Conservation (phyloP, 805 yeast genomes). For the Naumovozyma dairenensis region DNA sequence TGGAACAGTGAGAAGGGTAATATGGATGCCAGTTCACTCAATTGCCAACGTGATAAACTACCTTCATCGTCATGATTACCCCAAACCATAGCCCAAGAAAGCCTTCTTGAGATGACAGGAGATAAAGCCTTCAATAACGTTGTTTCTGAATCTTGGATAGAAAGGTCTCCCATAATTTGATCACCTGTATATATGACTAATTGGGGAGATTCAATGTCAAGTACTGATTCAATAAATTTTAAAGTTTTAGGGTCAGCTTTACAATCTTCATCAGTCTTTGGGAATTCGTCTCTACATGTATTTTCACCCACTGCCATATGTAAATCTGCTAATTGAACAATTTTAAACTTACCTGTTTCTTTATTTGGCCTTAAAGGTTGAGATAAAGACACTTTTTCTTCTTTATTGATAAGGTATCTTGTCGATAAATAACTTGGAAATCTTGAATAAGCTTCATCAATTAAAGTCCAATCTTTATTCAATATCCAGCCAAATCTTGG, state of each 20-base stretch:
- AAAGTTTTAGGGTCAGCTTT: conserved; percentile 70
- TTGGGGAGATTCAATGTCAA: conserved; percentile 75
- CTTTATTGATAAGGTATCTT: conserved; percentile 1
- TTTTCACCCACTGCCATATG: conserved; percentile 86
- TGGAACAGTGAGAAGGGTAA: conserved; percentile 63
- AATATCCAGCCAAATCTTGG: conserved; percentile 67
- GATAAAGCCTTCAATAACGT: conserved; percentile 66
- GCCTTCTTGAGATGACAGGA: conserved; percentile 55
- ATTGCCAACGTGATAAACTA: conserved; percentile 44
- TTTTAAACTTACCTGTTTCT: conserved; percentile 50
- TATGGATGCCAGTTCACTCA: conserved; percentile 45
- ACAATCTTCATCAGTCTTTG: conserved; percentile 45
- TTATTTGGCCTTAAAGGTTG: conserved; percentile 6
- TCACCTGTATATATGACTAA: conserved; percentile 85
- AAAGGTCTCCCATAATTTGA: conserved; percentile 69
- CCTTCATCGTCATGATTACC: conserved; percentile 97
- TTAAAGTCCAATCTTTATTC: conserved; percentile 2
- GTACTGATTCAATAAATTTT: conserved; percentile 47
- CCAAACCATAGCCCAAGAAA: conserved; percentile 78
- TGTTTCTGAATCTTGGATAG: conserved; percentile 70
- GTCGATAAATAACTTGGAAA: conserved; percentile 9
- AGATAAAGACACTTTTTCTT: conserved; percentile 1
- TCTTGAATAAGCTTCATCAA: background rate
- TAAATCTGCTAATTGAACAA: conserved; percentile 82
- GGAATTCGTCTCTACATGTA: conserved; percentile 63